Evolutionary conservation across 805 yeast species (phyloP).

Genomic region (Myxozyma sirexii): DNA sequence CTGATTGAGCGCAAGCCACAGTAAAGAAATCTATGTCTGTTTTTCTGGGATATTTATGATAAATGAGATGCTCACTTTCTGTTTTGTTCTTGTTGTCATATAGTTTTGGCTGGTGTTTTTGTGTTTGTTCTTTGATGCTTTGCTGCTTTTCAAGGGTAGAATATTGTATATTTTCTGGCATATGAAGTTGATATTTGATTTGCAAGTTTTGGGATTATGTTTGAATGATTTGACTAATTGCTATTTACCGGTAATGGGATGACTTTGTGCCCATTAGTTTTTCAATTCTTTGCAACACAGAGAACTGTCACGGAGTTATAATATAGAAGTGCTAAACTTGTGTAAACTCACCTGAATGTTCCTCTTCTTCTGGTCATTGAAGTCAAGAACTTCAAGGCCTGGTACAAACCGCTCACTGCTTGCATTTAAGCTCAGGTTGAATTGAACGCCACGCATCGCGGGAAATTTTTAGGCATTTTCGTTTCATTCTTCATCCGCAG

Average conservation of each 20-base stretch:
- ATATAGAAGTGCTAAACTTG: background rate
- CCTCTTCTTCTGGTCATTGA: no score
- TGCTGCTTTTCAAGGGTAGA: background rate
- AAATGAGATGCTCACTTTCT: background rate
- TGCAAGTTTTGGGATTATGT: background rate
- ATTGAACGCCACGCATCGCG: slow-evolving; percentile 14
- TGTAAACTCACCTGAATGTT: no score
- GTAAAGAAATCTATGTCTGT: background rate
- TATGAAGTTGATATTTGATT: no score
- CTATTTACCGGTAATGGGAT: background rate
- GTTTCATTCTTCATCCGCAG: background rate
- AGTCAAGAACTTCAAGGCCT: no score
- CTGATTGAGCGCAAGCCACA: slow-evolving; percentile 47
- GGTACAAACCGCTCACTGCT: background rate
- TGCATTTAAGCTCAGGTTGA: slow-evolving; percentile 8
- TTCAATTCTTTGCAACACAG: no score
- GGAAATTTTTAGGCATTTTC: slow-evolving; percentile 1
- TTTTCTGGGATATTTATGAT: background rate
- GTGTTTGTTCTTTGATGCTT: background rate
- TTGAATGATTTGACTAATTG: background rate
- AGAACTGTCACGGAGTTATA: background rate
- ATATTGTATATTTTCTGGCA: background rate
- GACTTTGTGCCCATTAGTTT: background rate
- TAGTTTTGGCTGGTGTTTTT: background rate
- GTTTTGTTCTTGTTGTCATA: background rate